A percentile compares a stretch with the other conserved stretches of the same genome.
phyloP scores from a whole-genome alignment of 2,329 filamentous ascomycete species.

The Pestalotiopsis sp. region DNA sequence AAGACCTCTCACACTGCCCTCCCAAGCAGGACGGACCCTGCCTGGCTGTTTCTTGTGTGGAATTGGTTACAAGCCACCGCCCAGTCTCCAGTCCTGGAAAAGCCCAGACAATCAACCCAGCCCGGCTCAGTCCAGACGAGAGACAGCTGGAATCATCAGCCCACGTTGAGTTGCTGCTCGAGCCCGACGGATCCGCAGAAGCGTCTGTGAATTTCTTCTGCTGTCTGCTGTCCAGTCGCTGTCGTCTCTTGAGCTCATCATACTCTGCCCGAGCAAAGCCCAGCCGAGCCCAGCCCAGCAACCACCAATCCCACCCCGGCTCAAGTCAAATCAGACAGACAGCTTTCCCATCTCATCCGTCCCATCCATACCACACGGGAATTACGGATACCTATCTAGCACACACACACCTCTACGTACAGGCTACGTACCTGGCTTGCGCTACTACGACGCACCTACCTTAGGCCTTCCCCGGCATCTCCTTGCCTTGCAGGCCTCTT shows the following conservation, averaged over 20 bases:
- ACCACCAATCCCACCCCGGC: background rate
- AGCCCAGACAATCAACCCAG: background rate
- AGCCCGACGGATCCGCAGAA: slow-evolving; percentile 1
- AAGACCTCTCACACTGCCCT: background rate
- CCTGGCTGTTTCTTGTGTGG: background rate
- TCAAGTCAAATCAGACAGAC: background rate
- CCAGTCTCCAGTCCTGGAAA: background rate
- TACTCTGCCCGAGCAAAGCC: background rate
- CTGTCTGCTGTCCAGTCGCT: background rate
- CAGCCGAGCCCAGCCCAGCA: background rate
- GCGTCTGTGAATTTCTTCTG: background rate
- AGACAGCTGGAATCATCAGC: background rate
- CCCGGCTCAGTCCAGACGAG: background rate
- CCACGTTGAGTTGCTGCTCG: background rate
- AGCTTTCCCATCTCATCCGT: background rate
- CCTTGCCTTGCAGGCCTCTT: background rate
- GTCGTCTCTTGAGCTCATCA: background rate
- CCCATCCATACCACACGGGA: background rate
- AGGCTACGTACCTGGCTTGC: background rate
- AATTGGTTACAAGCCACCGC: background rate
- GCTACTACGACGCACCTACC: background rate
- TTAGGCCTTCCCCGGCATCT: background rate
- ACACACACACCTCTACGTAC: background rate
- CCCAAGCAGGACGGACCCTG: slow-evolving; percentile 1
- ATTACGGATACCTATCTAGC: background rate